Conservation (phyloP, 1,139 yeast species). For the Saccharomyces pastorianus region DNA sequence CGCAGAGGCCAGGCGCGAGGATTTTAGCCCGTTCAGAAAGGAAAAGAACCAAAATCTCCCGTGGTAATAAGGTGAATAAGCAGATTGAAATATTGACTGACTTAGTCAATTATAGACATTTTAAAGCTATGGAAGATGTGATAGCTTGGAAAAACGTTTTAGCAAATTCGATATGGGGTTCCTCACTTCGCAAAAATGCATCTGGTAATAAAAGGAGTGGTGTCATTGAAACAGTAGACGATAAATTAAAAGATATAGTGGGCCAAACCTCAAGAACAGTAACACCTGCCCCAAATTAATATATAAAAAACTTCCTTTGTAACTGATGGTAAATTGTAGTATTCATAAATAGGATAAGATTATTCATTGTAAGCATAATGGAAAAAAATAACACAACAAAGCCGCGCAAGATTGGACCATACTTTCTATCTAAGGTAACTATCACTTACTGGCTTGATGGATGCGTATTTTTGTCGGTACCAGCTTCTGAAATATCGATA, state of each 20-base stretch:
- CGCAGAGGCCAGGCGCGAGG: constrained; percentile 16
- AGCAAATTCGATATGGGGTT: constrained; percentile 20
- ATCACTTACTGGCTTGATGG: background rate
- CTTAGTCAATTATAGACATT: constrained; percentile 20
- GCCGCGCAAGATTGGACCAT: background rate
- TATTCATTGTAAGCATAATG: background rate
- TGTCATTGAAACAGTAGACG: constrained; percentile 13
- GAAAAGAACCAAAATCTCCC: constrained; percentile 14
- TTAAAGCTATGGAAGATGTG: constrained; percentile 18
- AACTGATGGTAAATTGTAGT: background rate
- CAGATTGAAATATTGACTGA: constrained; percentile 24
- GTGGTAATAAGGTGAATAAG: constrained; percentile 16
- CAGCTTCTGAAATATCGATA: background rate
- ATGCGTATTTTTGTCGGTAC: background rate
- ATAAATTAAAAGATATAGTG: constrained; percentile 15
- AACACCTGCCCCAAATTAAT: constrained; percentile 3
- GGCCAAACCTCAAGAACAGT: constrained; percentile 11
- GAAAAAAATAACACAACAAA: background rate
- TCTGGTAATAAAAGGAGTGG: constrained; percentile 15
- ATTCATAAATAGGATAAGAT: background rate
- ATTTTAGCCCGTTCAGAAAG: constrained; percentile 21
- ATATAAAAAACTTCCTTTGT: background rate
- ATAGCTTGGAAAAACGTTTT: constrained; percentile 25
- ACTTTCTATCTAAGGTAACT: background rate
- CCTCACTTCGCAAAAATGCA: constrained; percentile 23